Conservation (phyloP, 176 grass and related monocot species). For the sorghum (Sorghum bicolor) region DNA sequence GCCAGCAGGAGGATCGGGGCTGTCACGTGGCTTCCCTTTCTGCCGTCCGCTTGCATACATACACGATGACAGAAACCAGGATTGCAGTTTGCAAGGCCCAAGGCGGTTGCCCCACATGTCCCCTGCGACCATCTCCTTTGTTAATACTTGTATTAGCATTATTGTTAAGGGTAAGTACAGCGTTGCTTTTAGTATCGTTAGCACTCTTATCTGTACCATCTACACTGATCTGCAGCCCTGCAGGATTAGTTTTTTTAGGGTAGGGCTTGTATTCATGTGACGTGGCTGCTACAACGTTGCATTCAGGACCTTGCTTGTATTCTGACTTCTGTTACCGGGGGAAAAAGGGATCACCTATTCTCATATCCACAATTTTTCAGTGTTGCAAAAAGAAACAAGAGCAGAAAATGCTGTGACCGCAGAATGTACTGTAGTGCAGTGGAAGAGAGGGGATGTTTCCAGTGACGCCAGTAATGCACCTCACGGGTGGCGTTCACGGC, state of each 20-base stretch:
- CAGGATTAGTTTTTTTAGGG: background rate
- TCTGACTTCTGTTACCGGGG: background rate
- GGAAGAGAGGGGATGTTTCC: background rate
- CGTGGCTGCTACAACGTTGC: background rate
- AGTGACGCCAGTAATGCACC: constrained; percentile 28
- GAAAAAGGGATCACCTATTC: background rate
- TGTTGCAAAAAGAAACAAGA: background rate
- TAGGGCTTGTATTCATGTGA: background rate
- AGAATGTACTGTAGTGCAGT: background rate
- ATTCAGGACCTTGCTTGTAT: background rate
- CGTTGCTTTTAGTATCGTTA: background rate
- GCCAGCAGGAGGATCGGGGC: constrained; percentile 12
- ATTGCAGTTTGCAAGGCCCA: constrained; percentile 30
- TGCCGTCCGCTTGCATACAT: background rate
- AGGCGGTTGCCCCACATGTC: constrained; percentile 34
- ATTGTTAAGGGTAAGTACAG: constrained; percentile 11
- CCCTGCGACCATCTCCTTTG: constrained; percentile 27
- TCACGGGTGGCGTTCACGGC: constrained; percentile 57
- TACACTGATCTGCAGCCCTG: background rate
- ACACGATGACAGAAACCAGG: background rate
- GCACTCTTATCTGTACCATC: constrained; percentile 19
- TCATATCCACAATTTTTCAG: background rate
- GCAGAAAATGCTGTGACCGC: background rate
- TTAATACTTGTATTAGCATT: background rate
- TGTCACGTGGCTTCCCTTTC: constrained; percentile 45